These are phyloP conservation scores for Scheffersomyces segobiensis DNA, from an alignment of 1,139 yeast species.

Conservation along the genomic window DNA sequence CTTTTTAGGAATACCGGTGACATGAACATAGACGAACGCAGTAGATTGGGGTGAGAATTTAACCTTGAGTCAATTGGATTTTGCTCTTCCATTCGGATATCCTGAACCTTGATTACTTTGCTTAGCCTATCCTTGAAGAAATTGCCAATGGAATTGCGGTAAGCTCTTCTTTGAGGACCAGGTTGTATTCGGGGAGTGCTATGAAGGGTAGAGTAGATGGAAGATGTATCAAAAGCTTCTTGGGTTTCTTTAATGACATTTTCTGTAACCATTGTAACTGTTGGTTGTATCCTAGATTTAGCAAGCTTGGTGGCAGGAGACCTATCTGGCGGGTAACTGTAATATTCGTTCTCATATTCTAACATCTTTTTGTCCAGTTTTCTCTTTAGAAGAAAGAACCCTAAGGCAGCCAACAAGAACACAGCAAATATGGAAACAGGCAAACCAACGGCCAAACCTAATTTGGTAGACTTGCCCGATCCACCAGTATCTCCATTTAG, in stretches of 20 bases:
- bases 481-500: neutral
- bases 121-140: slow-evolving; percentile 22
- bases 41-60: neutral
- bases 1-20: slow-evolving; percentile 39
- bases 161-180: neutral
- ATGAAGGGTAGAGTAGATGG: neutral
- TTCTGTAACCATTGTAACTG: neutral
- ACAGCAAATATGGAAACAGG: slow-evolving; percentile 37
- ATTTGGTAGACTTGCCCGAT: slow-evolving; percentile 14
- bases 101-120: slow-evolving; percentile 13
- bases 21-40: slow-evolving; percentile 7
- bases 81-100: slow-evolving; percentile 1
- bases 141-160: slow-evolving; percentile 10
- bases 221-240: neutral
- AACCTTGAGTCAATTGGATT: slow-evolving; percentile 2
- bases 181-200: neutral
- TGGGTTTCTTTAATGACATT: neutral
- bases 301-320: neutral
- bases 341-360: slow-evolving; percentile 2
- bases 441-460: slow-evolving; percentile 47
- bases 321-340: neutral
- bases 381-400: slow-evolving; percentile 19
- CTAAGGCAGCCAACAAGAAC: slow-evolving; percentile 23
- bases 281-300: neutral
- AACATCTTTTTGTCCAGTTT: slow-evolving; percentile 10